Base-by-base conservation (phyloP, 2,329 filamentous ascomycete genomes). In the Pyrenochaeta sp. region DNA sequence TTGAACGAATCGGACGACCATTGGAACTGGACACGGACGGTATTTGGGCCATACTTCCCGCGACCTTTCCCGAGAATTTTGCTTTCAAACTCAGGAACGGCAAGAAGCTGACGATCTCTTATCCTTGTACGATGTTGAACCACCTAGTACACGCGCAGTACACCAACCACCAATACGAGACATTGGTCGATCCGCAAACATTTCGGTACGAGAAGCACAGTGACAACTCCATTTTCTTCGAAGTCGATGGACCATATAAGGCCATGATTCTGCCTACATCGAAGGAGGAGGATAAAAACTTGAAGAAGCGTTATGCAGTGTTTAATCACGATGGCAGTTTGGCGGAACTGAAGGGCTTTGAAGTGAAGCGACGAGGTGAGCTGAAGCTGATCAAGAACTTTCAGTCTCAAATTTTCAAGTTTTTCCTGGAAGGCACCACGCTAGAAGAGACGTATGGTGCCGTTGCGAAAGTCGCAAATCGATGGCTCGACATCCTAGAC, bases 371-470 rank as follows among this genome's bases (percentile, higher is more conserved):
- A 73, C 86, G 95, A 85, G 95, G 95, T 82, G 95, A 99, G 79
- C 81, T 99, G 65, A 99, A 99, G 79, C 88, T 99, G 65, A 99
- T 99, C 85, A 99, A 99, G 78, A 99, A 98, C 72, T 99, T 99
- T 75, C 95, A 99, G 76, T 92, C 95, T 55, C 95, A 99, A 71
- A 97, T 99, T 63, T 99, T 99, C 88, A 97, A 97, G 73, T 98
- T 99, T 78, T 99, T 99, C 79, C 81, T 99, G 5, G 94, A 99
- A 70, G 95, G 95, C 6, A 85, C 86, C 3, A 96, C 92, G 0
- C 82, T 99, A 40, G 82, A 88, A 2, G 93, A 98, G 73, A 97
- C 92, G 15, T 99, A 99, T 71, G 86, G 78, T 12, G 89, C 94
- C 2, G 96, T 99, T 2, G 93, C 96, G 48, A 96, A 92, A 71